Conservation (phyloP, 495 filamentous ascomycete species). For the Hypoxylon crocopeplum region DNA sequence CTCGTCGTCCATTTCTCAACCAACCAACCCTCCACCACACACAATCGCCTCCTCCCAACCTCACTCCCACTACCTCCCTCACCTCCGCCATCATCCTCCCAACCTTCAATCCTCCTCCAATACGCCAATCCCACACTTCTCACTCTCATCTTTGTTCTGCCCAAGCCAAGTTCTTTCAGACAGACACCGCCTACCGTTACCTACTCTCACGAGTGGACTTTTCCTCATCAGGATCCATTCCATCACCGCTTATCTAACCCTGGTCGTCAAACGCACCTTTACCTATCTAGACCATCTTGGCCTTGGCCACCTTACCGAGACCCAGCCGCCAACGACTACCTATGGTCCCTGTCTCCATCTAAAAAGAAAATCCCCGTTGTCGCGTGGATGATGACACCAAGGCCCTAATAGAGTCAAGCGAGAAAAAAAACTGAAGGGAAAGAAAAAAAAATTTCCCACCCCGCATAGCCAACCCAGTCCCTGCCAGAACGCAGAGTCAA, state of each 20-base stretch:
- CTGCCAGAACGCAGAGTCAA: conserved; percentile 6
- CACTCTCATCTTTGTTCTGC: conserved; percentile 30
- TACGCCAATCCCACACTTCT: conserved; percentile 21
- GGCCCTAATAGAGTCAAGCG: conserved; percentile 29
- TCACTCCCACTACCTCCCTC: conserved; percentile 35
- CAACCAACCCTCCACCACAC: conserved; percentile 16
- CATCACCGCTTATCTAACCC: conserved; percentile 39
- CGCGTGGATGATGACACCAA: conserved; percentile 30
- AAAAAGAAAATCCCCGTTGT: conserved; percentile 32
- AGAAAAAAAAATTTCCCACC: conserved; percentile 27
- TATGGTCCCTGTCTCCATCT: conserved; percentile 31
- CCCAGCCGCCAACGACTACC: conserved; percentile 26
- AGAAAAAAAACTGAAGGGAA: background rate
- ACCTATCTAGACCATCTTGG: conserved; percentile 29
- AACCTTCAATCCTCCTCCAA: conserved; percentile 31
- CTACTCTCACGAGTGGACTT: conserved; percentile 17
- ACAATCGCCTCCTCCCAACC: conserved; percentile 29
- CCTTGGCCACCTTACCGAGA: conserved; percentile 30
- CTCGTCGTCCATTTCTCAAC: too few species aligned
- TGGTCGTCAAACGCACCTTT: conserved; percentile 37
- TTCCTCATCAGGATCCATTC: conserved; percentile 24
- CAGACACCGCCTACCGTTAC: conserved; percentile 22
- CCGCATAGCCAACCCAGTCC: conserved; percentile 19
- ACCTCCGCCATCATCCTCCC: conserved; percentile 22
- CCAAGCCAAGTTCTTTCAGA: conserved; percentile 12